Conservation (phyloP, 2,329 filamentous ascomycete species). For the Botrytis aclada region DNA sequence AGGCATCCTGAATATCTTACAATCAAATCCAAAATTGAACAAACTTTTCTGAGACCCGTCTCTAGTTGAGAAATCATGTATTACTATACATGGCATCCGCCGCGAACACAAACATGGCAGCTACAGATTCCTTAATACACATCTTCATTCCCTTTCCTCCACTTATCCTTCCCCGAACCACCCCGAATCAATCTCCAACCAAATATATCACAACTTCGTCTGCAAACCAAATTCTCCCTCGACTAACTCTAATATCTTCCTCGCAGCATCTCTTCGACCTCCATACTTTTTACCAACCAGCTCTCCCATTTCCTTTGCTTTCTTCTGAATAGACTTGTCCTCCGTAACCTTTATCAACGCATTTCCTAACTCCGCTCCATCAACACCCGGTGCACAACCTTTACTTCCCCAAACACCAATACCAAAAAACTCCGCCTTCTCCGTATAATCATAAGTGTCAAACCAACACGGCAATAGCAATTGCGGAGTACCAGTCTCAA, state of each 20-base stretch:
- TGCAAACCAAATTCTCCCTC: background rate
- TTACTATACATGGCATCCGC: background rate
- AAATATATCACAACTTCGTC: background rate
- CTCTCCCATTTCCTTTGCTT: conserved; percentile 3
- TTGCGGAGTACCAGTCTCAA: conserved; percentile 45
- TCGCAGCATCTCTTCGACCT: conserved; percentile 7
- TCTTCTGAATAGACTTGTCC: background rate
- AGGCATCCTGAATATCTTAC: background rate
- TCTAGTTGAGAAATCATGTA: background rate
- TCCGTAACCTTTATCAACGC: background rate
- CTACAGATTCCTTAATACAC: background rate
- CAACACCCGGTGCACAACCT: background rate
- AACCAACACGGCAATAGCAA: conserved; percentile 47
- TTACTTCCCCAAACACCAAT: conserved; percentile 38
- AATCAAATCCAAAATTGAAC: background rate
- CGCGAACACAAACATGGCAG: background rate
- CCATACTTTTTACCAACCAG: conserved; percentile 4
- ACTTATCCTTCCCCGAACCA: background rate
- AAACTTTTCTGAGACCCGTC: background rate
- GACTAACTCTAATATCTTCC: conserved; percentile 14
- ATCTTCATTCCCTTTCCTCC: background rate
- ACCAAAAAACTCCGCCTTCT: conserved; percentile 43
- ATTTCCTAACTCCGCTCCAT: background rate
- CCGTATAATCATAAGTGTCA: conserved; percentile 47
- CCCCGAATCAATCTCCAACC: background rate